phyloP scores from a whole-genome alignment of 306 rosid species.

The Dalbergia cochinchinensis region DNA sequence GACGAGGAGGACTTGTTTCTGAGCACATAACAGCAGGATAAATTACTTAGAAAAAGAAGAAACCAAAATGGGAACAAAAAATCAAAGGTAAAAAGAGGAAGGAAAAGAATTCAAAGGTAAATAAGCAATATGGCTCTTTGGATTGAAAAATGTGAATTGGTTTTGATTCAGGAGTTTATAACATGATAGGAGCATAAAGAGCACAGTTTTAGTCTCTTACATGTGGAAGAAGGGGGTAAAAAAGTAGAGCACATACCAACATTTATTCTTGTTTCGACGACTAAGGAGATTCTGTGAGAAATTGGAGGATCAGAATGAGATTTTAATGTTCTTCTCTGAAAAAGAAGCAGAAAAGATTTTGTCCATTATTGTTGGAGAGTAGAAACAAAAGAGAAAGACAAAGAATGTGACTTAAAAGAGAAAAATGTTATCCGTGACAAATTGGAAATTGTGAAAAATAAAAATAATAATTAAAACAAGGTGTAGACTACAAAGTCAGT shows the following conservation, averaged over 20 bases:
- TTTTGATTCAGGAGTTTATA: conserved; percentile 53
- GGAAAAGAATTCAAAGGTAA: conserved; percentile 37
- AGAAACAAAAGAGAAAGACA: conserved; percentile 51
- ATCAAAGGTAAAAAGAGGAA: background rate
- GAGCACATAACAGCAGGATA: conserved; percentile 60
- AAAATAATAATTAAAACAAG: background rate
- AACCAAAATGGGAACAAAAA: background rate
- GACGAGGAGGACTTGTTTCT: conserved; percentile 70
- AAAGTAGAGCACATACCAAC: conserved; percentile 42
- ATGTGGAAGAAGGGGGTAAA: conserved; percentile 27
- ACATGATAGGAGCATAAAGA: conserved; percentile 23
- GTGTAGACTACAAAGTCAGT: conserved; percentile 24
- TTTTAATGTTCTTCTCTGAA: conserved; percentile 44
- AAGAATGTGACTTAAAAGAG: conserved; percentile 21
- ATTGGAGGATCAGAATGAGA: conserved; percentile 38
- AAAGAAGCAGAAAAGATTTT: conserved; percentile 51
- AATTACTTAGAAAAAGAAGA: background rate
- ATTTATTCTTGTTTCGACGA: conserved; percentile 49
- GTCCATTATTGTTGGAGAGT: conserved; percentile 44
- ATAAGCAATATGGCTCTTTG: background rate
- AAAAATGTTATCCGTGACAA: conserved; percentile 35
- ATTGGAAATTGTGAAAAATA: conserved; percentile 38
- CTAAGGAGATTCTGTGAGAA: conserved; percentile 35
- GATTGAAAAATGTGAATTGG: conserved; percentile 35
- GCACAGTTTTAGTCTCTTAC: background rate